Evolutionary conservation across 2,329 filamentous ascomycete genomes (phyloP), one percentile per base, ranked within the genome.

Genomic region (Bisporella sp.): DNA sequence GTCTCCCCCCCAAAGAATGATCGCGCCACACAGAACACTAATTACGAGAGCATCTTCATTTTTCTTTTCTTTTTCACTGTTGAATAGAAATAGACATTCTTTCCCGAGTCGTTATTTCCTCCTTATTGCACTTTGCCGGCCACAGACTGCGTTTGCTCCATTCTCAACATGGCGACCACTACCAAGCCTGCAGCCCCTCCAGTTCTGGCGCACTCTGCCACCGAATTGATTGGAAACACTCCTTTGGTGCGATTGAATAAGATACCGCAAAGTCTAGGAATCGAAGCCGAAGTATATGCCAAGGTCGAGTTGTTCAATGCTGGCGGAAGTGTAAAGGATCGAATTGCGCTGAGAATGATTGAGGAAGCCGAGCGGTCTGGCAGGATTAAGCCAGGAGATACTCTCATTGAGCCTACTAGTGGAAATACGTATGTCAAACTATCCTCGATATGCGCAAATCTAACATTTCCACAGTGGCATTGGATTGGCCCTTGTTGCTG

Each of bases 311-410:
- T 90, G 53, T 95, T 96, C 78, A 96, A 95, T 72, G 89, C 91
- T 9, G 91, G 91, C 51, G 91, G 91, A 57, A 93, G 87, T 66
- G 87, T 96, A 65, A 96, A 96, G 71, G 91, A 96, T 71, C 80
- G 91, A 54, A 99, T 99, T 67, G 93, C 93, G 28, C 73, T 96
- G 67, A 87, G 93, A 64, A 99, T 99, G 93, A 87, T 99, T 55
- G 91, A 97, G 71, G 87, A 92, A 68, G 93, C 93, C 11, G 93
- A 99, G 77, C 83, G 81, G 66, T 85, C 80, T 47, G 93, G 93
- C 43, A 84, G 92, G 58, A 96, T 99, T 72, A 96, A 93, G 78
- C 93, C 93, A 31, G 93, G 92, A 50, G 91, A 97, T 71, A 97
- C 90, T 47, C 74, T 99, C 64, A 99, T 99, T 65, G 93, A 99